Base-by-base conservation (phyloP, 1,284 basidiomycete species). In the Leucoagaricus sp. region DNA sequence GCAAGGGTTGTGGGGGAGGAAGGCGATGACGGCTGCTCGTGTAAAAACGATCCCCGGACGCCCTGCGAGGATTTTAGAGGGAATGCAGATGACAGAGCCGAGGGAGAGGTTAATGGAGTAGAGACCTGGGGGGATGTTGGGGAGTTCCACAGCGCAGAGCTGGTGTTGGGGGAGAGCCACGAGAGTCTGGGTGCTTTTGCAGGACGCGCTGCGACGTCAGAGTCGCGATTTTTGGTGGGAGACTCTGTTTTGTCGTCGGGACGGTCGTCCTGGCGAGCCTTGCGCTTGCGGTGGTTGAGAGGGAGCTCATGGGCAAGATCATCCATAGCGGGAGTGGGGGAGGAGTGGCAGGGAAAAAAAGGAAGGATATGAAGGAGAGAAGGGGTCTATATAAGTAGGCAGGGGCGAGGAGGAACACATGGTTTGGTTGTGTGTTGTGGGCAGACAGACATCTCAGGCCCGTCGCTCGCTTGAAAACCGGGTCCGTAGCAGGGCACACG, bases 211-310 rank as follows among this genome's bases (percentile, higher is more conserved):
- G 59, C 12, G 7, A 29, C 44, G 47, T 58, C 57, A 29, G 53
- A 49, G 54, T 56, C 54, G 41, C 42, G 25, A 23, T 50, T 50
- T 13, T 56, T 47, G 13, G 40, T 44, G 23, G 28, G 25, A 19
- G 13, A 17, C 36, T 55, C 42, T 19, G 47, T 13, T 34, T 53
- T 42, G 55, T 57, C 58, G 53, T 54, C 53, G 26, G 25, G 23
- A 50, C 50, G 57, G 60, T 82, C 79, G 63, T 82, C 80, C 55
- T 66, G 58, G 65, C 77, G 76, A 12, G 81, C 76, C 69, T 86
- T 85, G 67, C 83, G 80, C 67, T 86, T 86, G 65, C 79, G 74
- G 61, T 74, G 76, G 72, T 78, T 70, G 49, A 74, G 65, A 57
- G 72, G 69, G 63, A 70, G 69, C 60, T 76, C 70, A 67, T 78